Conservation (phyloP, 73 alveolate genomes). For the Tetrahymena elliotti region DNA sequence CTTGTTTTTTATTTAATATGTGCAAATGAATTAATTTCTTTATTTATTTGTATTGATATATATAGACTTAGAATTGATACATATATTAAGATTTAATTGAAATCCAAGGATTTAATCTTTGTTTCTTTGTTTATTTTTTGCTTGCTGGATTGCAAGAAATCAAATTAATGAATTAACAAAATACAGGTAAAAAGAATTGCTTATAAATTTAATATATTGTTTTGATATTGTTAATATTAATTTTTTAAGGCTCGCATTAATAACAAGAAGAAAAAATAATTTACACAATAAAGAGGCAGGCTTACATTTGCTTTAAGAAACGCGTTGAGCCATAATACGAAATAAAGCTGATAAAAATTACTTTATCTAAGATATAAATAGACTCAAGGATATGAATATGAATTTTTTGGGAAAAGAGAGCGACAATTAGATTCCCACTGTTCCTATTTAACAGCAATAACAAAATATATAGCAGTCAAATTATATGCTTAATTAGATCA, state of each 20-base stretch:
- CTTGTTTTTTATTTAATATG: not conserved
- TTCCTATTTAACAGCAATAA: not conserved
- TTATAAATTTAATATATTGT: not conserved
- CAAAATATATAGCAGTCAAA: not conserved
- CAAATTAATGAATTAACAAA: not conserved
- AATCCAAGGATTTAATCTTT: not conserved
- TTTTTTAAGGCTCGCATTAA: not conserved
- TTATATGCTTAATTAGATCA: not conserved
- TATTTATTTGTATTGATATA: not conserved
- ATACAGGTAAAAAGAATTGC: not conserved
- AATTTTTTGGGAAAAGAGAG: not conserved
- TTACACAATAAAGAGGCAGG: not conserved
- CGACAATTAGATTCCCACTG: not conserved
- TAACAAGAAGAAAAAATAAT: not conserved
- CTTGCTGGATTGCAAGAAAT: not conserved
- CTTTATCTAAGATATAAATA: not conserved
- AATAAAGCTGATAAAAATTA: not conserved
- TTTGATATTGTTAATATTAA: not conserved
- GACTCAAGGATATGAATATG: not conserved
- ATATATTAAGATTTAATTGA: not conserved
- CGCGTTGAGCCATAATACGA: not conserved
- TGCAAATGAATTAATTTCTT: not conserved
- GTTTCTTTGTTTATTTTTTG: too few relatives aligned
- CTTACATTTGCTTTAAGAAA: not conserved
- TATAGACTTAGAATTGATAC: not conserved